phyloP scores from a whole-genome alignment of 1,139 yeast genomes.

The Sugiyamaella paludigena region DNA sequence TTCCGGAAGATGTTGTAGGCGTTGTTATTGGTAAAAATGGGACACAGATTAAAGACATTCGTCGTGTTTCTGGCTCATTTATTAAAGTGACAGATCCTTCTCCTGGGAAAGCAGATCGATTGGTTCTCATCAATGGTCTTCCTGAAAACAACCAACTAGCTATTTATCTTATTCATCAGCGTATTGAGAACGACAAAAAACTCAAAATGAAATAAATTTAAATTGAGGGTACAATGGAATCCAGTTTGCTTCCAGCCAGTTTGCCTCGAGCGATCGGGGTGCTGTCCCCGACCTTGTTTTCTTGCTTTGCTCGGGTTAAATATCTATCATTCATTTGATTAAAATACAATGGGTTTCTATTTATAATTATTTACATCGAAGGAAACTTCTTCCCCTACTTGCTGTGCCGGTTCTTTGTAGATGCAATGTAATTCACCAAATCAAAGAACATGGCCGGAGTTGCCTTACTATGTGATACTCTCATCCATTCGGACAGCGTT shows the following conservation, averaged over 20 bases:
- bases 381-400: conserved; percentile 10
- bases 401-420: conserved; percentile 36
- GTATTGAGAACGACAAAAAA: conserved; percentile 56
- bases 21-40: conserved; percentile 88
- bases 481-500: conserved; percentile 62
- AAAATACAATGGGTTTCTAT: neutral
- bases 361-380: neutral
- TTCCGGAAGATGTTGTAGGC: conserved; percentile 78
- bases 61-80: conserved; percentile 62
- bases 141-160: conserved; percentile 74
- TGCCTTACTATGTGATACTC: conserved; percentile 46
- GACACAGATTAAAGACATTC: conserved; percentile 72
- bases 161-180: conserved; percentile 69
- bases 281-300: too few species aligned
- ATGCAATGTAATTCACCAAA: conserved; percentile 73
- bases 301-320: too few species aligned
- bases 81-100: conserved; percentile 49
- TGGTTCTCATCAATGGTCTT: conserved; percentile 68
- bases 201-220: too few species aligned
- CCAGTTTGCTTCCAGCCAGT: too few species aligned
- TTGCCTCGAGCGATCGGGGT: too few species aligned
- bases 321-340: neutral
- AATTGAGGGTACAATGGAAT: too few species aligned
- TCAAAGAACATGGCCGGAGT: conserved; percentile 69
- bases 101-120: conserved; percentile 47